phyloP scores from a whole-genome alignment of 2,329 filamentous ascomycete species.

The Fusarium vanettenii region DNA sequence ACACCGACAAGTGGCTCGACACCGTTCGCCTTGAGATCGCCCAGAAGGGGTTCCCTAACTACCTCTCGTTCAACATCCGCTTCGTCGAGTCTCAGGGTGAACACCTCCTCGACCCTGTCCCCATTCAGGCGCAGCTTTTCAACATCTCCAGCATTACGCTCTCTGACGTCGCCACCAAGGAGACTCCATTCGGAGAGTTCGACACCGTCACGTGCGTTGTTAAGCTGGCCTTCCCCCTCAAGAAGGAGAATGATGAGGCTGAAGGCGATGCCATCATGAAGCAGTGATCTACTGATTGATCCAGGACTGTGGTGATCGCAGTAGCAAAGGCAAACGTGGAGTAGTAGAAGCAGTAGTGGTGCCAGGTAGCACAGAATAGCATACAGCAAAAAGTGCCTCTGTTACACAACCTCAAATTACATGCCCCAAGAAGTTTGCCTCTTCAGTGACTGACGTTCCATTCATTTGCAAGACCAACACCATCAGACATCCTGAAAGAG shows the following conservation, averaged over 20 bases:
- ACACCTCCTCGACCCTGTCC: background rate
- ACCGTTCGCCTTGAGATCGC: slow-evolving; percentile 30
- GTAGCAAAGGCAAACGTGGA: background rate
- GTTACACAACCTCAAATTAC: slow-evolving; percentile 14
- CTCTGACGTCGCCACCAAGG: background rate
- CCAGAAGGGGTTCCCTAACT: slow-evolving; percentile 13
- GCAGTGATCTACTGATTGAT: background rate
- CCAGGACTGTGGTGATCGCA: background rate
- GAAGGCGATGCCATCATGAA: background rate
- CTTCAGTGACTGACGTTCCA: slow-evolving; percentile 19
- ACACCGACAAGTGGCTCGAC: slow-evolving; percentile 19
- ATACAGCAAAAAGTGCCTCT: slow-evolving; percentile 6
- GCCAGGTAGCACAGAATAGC: slow-evolving; percentile 10
- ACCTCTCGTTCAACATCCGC: slow-evolving; percentile 32
- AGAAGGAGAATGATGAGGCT: background rate
- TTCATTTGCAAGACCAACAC: background rate
- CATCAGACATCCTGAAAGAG: background rate
- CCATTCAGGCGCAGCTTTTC: slow-evolving; percentile 21
- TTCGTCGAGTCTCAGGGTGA: slow-evolving; percentile 21
- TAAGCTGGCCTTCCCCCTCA: slow-evolving; percentile 13
- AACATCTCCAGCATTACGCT: slow-evolving; percentile 11
- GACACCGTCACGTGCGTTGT: slow-evolving; percentile 16
- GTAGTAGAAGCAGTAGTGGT: background rate
- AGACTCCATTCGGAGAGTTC: background rate
- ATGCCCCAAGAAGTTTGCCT: slow-evolving; percentile 17